Conservation (phyloP, 371 early-diverging fungal species). For the Mucor lusitanicus region DNA sequence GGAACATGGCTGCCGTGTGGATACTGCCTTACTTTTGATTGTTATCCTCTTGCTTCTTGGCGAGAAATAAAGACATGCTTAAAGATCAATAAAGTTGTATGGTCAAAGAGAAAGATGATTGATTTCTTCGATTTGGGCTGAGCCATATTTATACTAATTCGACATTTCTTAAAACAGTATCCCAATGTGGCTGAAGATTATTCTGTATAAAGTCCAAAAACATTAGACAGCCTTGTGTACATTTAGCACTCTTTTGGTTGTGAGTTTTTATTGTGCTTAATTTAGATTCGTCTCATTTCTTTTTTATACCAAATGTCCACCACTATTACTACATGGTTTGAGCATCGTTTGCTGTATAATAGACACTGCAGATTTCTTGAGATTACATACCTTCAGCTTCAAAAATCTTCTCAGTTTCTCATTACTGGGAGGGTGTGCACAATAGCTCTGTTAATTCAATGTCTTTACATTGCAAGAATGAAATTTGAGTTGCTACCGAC, state of each 20-base stretch:
- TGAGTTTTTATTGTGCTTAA: background rate
- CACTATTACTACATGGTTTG: no score
- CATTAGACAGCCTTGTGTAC: background rate
- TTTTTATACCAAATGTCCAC: no score
- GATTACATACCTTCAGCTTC: no score
- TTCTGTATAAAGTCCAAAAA: background rate
- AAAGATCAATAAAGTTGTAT: background rate
- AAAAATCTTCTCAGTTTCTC: no score
- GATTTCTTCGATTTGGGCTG: background rate
- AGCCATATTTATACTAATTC: background rate
- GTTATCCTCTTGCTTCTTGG: slow-evolving; percentile 26
- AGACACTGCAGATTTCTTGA: no score
- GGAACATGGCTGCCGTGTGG: no score
- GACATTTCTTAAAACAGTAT: background rate
- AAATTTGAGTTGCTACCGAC: no score
- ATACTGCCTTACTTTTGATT: slow-evolving; percentile 15
- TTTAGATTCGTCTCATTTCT: background rate
- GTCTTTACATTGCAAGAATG: no score
- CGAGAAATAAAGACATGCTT: slow-evolving; percentile 17
- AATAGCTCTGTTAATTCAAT: no score
- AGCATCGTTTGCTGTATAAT: no score
- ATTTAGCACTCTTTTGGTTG: background rate
- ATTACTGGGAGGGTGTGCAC: no score
- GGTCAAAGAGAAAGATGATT: background rate
- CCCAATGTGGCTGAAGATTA: background rate